A percentile compares a stretch with the other conserved stretches of the same genome.
These are phyloP conservation scores for Debaryomyces sp. DNA, from an alignment of 1,139 yeast genomes.

Conservation along the genomic window DNA sequence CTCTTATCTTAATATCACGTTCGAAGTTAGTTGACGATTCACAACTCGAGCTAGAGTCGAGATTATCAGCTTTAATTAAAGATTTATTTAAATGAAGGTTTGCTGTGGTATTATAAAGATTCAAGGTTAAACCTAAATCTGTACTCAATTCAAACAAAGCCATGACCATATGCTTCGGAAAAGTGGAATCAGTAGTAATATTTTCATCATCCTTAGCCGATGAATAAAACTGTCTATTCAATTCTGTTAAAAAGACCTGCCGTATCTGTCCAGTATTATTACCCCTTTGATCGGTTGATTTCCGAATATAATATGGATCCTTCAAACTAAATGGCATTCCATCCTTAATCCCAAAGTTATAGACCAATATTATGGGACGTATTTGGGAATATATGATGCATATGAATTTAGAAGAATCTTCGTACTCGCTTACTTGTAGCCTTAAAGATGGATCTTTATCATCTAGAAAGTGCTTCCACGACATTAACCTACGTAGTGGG, in stretches of 20 bases:
- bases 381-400: conserved; percentile 46
- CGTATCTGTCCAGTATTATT: conserved; percentile 12
- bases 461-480: conserved; percentile 71
- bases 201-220: conserved; percentile 7
- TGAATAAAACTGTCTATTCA: conserved; percentile 15
- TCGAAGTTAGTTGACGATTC: neutral
- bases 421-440: conserved; percentile 30
- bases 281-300: conserved; percentile 10
- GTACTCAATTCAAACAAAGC: conserved; percentile 25
- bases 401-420: conserved; percentile 24
- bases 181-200: conserved; percentile 4
- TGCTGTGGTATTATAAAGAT: conserved; percentile 6
- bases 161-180: conserved; percentile 9
- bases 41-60: neutral
- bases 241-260: conserved; percentile 17
- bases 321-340: conserved; percentile 35
- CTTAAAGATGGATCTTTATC: conserved; percentile 58
- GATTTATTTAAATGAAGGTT: conserved; percentile 7
- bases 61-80: neutral
- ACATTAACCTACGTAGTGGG: conserved; percentile 44
- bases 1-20: neutral
- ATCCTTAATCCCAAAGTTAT: conserved; percentile 43
- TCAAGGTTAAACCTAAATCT: conserved; percentile 16
- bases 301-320: conserved; percentile 26
- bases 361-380: conserved; percentile 42